Evolutionary conservation across 2,329 filamentous ascomycete genomes (phyloP).

Genomic region (Thielaviopsis musarum): DNA sequence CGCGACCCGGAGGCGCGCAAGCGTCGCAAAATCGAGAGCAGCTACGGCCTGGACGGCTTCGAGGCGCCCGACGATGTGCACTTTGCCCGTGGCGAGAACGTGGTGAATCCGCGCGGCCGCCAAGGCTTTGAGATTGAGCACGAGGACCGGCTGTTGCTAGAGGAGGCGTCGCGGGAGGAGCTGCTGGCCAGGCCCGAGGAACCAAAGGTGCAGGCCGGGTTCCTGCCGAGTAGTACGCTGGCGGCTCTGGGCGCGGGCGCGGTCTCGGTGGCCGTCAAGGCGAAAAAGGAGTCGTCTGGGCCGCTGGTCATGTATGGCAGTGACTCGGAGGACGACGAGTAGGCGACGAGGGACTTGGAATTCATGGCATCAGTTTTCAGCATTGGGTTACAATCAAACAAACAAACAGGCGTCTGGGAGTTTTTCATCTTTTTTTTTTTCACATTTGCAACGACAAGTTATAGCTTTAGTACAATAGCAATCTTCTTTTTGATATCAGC

Average conservation of each 20-base stretch:
- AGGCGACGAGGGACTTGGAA: background rate
- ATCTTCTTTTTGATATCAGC: conserved; percentile 6
- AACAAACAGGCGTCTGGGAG: conserved; percentile 7
- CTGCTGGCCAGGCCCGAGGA: conserved; percentile 12
- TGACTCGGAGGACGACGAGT: conserved; percentile 29
- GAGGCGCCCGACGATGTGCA: conserved; percentile 89
- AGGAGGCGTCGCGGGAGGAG: conserved; percentile 27
- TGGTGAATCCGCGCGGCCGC: conserved; percentile 41
- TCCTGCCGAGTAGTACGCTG: conserved; percentile 69
- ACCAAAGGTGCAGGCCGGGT: conserved; percentile 36
- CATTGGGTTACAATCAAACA: conserved; percentile 9
- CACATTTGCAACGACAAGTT: background rate
- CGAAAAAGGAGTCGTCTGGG: conserved; percentile 38
- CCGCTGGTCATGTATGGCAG: conserved; percentile 81
- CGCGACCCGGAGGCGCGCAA: conserved; percentile 76
- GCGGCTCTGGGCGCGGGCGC: conserved; percentile 52
- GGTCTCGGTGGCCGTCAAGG: conserved; percentile 36
- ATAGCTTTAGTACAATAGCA: background rate
- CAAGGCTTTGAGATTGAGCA: conserved; percentile 47
- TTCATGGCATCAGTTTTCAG: background rate
- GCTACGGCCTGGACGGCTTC: conserved; percentile 78
- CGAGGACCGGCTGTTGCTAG: conserved; percentile 36
- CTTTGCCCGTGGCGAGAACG: conserved; percentile 63
- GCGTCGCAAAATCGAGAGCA: conserved; percentile 74
- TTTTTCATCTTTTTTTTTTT: background rate